Base-by-base conservation (phyloP, 1,139 yeast species). In the Suhomyces guaymorum region DNA sequence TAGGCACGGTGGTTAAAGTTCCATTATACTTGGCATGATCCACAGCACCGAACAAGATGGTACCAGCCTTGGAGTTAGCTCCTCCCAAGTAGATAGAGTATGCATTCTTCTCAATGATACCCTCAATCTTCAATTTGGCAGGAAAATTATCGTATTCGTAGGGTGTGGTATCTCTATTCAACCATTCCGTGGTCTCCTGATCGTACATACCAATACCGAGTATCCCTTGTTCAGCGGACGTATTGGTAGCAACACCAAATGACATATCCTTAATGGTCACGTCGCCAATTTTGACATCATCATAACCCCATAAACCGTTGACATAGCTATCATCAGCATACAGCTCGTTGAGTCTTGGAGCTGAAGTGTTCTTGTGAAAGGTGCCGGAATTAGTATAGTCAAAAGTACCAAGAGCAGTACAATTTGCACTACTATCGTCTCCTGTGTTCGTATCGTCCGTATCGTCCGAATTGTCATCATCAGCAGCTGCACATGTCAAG, bases 301-400 rank as follows among this genome's bases (percentile, higher is more conserved):
- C 83, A 30, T 57, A 51, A 12, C 78, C 81, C 82, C 78, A 75
- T 37, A 64, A 54, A 28, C 95, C 95, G 6, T 50, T 42, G 3
- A 90, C 88, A 48, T 55, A 65, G 16, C 86, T 68, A 6, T 57
- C 52, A 54, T 85, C 95, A 19, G 81, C 90, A 49, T 86, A 86
- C 18, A 59, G 41, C 47, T 83, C 83, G 32, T 30, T 12, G 42
- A 70, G 70, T 1, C 42, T 39, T 2, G 61, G 55, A 3, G 69
- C 69, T 2, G 70, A 50, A 28, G 37, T 18, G 45, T 70, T 70
- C 25, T 42, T 35, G n/a, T 51, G 44, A 53, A 65, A 69, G 2
- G 68, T 33, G 30, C 50, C 54, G 4, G 73, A 65, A 5, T 46
- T 42, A 2, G 43, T 61, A 12, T 71, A 65, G 38, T 59, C 51